Evolutionary conservation across 495 filamentous ascomycete species (phyloP), one percentile per base, ranked within the genome.

Genomic region (Cercophora newfieldiana): DNA sequence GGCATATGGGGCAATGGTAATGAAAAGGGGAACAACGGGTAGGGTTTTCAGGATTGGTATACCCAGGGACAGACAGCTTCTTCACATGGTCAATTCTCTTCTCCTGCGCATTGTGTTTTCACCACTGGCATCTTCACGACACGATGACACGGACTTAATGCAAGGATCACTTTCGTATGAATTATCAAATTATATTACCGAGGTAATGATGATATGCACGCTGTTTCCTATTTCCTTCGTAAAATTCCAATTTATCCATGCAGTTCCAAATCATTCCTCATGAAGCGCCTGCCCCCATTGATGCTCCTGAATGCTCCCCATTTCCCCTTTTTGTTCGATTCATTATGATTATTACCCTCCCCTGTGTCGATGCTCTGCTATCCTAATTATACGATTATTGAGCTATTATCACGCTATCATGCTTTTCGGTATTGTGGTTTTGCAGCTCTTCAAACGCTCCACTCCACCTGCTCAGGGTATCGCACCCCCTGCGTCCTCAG

Each of bases 401-500:
- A n/a, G n/a, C n/a, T n/a, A n/a, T n/a, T n/a, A n/a, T n/a, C n/a
- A n/a, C n/a, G n/a, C n/a, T n/a, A n/a, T n/a, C n/a, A n/a, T n/a
- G n/a, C n/a, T n/a, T n/a, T n/a, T n/a, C n/a, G n/a, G n/a, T n/a
- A n/a, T n/a, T n/a, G n/a, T n/a, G n/a, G n/a, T n/a, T n/a, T n/a
- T n/a, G n/a, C n/a, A n/a, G n/a, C n/a, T n/a, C 37, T 44, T 44
- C 37, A 44, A 8, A 14, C 3, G 12, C 37, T 44, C 37, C 37
- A 44, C 37, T 44, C 37, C 10, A 14, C 37, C 10, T 44, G 37
- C 37, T 44, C 37, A 16, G 37, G 37, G 2, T 44, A 22, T 19
- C 24, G 50, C 50, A 26, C 50, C 6, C 26, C 21, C 7, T 57
- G 54, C 2, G 54, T 59, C 48, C 66, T 69, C 65, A 73, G 50